Base-by-base conservation (phyloP, 805 yeast species). In the Saccharomycopsis fermentans region DNA sequence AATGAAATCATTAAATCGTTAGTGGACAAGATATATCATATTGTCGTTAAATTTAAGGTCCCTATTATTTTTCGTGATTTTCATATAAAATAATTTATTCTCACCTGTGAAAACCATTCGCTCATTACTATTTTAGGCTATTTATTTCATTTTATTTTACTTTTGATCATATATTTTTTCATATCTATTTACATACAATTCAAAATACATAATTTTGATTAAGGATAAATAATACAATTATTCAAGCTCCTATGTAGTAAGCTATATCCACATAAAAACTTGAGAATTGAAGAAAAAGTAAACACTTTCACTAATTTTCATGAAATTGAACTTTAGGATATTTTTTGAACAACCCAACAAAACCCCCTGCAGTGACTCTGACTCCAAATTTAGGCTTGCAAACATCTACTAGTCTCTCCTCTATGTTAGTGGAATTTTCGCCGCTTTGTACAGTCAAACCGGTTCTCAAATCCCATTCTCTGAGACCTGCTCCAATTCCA, bases 301-400 rank as follows among this genome's bases (percentile, higher is more conserved):
- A 48, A 29, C 4, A 48, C 21, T 26, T 2, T 29, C 9, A n/a
- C 35, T 48, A 43, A 24, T 43, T 16, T 3, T 43, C 29, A 43
- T 43, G 53, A 19, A 34, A 24, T 3, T 50, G 32, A 11, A 39
- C 24, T 16, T 56, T 55, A 8, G 55, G 52, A 40, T 26, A 37
- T 56, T 74, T 76, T 59, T 69, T 71, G 61, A 79, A 77, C 8
- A 78, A 65, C 0, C 73, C 75, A 40, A 77, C 73, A 64, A 79
- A 79, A 9, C 82, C 83, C 40, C 83, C 83, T 21, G 80, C 82
- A 40, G 74, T 76, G 0, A 74, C 70, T 60, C 73, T 70, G 1
- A 70, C 65, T 0, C 81, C 82, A 27, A 78, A 81, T 63, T 73
- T 75, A 2, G 83, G 83, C 62, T 82, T 68, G 55, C 80, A 78